Conservation (phyloP, 192 early-diverging fungal species). For the Coemansia sp. region DNA sequence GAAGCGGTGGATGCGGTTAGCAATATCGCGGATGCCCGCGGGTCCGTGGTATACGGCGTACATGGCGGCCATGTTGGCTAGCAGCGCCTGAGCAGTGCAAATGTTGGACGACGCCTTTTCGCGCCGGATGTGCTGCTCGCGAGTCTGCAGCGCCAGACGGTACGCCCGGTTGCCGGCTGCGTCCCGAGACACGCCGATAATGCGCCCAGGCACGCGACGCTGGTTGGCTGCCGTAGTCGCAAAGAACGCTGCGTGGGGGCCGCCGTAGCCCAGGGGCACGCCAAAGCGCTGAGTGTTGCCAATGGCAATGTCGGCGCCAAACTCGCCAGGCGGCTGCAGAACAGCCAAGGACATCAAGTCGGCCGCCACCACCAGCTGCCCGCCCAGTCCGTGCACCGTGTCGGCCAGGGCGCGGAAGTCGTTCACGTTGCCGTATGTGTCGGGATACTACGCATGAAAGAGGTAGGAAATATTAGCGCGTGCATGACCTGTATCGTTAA, state of each 20-base stretch:
- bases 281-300: slow-evolving; percentile 98
- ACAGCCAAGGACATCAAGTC: slow-evolving; percentile 91
- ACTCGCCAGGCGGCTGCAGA: slow-evolving; percentile 91
- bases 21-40: slow-evolving; percentile 84
- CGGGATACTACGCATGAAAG: slow-evolving; percentile 77
- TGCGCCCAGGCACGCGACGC: slow-evolving; percentile 92
- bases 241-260: slow-evolving; percentile 99
- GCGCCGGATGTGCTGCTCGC: slow-evolving; percentile 98
- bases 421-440: slow-evolving; percentile 78
- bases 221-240: slow-evolving; percentile 89
- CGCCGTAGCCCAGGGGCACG: slow-evolving; percentile 97
- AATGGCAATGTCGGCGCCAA: slow-evolving; percentile 96
- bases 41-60: slow-evolving; percentile 99
- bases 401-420: slow-evolving; percentile 81
- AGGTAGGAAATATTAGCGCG: slow-evolving; percentile 12
- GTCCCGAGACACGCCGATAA: slow-evolving; percentile 96
- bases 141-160: slow-evolving; percentile 93
- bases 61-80: slow-evolving; percentile 99
- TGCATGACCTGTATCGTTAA: neutral
- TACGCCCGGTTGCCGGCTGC: slow-evolving; percentile 82
- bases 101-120: slow-evolving; percentile 99
- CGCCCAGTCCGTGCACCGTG: slow-evolving; percentile 74
- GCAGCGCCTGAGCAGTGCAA: slow-evolving; percentile 97
- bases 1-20: slow-evolving; percentile 90
- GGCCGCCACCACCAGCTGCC: slow-evolving; percentile 88